These are phyloP conservation scores for Aspergillus pseudonomiae DNA, from an alignment of 2,329 filamentous ascomycete species.

Conservation along the genomic window DNA sequence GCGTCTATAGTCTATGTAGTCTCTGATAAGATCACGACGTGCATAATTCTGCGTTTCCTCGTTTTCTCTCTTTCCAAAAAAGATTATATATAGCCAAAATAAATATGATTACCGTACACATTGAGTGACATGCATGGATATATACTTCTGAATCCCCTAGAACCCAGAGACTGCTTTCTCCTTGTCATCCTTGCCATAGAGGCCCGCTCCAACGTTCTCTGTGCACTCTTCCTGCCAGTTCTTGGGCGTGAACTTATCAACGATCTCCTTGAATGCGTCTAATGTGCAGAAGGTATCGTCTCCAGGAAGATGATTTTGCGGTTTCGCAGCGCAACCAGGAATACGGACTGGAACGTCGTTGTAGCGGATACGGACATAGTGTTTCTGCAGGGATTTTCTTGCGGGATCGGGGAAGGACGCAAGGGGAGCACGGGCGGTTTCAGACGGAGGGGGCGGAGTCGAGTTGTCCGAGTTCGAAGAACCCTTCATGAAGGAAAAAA, in stretches of 20 bases:
- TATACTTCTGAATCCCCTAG: slow-evolving; percentile 24
- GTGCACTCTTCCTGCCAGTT: slow-evolving; percentile 72
- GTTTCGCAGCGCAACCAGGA: slow-evolving; percentile 71
- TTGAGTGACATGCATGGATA: neutral
- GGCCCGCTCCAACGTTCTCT: slow-evolving; percentile 58
- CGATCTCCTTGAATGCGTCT: slow-evolving; percentile 87
- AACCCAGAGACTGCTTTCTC: slow-evolving; percentile 43
- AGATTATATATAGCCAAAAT: neutral
- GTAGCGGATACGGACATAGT: slow-evolving; percentile 88
- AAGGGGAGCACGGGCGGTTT: slow-evolving; percentile 38
- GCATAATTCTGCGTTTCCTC: neutral
- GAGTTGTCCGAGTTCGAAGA: slow-evolving; percentile 24
- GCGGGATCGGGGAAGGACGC: slow-evolving; percentile 32
- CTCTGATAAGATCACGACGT: neutral
- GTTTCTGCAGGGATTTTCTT: slow-evolving; percentile 52
- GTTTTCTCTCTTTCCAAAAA: neutral
- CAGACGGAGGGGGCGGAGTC: slow-evolving; percentile 25
- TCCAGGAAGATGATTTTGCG: slow-evolving; percentile 81
- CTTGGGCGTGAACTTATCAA: slow-evolving; percentile 83
- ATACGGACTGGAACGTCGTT: slow-evolving; percentile 83
- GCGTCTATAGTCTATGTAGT: too few relatives aligned
- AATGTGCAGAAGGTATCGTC: slow-evolving; percentile 91
- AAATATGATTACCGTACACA: neutral
- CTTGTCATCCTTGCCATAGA: slow-evolving; percentile 50
- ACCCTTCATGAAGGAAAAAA: slow-evolving; percentile 37